These are phyloP conservation scores for Fomitopsis betulina DNA, from an alignment of 1,284 basidiomycete genomes.

Conservation along the genomic window DNA sequence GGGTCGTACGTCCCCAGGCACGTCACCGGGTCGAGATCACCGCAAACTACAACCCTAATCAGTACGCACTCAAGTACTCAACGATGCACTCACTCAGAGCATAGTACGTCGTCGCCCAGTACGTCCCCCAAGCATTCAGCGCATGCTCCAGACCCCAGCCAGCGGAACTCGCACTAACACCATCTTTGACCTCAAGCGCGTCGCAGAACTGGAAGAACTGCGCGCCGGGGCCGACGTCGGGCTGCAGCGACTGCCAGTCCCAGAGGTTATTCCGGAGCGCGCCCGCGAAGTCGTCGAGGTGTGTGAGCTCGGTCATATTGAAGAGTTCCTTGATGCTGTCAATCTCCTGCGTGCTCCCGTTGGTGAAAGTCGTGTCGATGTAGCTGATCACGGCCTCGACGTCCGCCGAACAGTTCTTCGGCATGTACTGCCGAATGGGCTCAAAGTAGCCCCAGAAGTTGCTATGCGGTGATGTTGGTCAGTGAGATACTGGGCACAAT, in stretches of 20 bases:
- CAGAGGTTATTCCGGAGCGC: conserved; percentile 51
- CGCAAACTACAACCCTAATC: conserved; percentile 37
- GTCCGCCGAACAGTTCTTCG: conserved; percentile 68
- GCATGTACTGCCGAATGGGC: conserved; percentile 65
- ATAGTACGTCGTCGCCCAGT: conserved; percentile 46
- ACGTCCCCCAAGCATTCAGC: conserved; percentile 55
- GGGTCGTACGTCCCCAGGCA: conserved; percentile 58
- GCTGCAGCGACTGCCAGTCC: conserved; percentile 55
- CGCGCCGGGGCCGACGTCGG: conserved; percentile 33
- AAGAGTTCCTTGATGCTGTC: conserved; percentile 50
- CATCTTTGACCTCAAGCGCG: conserved; percentile 65
- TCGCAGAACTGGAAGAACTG: conserved; percentile 68
- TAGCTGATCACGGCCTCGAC: conserved; percentile 60
- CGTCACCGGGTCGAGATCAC: conserved; percentile 35
- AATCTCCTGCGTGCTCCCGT: conserved; percentile 40
- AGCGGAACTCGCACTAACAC: conserved; percentile 42
- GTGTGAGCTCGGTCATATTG: conserved; percentile 51
- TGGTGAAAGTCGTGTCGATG: conserved; percentile 52
- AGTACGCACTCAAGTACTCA: neutral
- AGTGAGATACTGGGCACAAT: neutral
- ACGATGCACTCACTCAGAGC: conserved; percentile 29
- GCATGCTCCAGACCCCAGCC: conserved; percentile 68
- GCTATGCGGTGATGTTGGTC: conserved; percentile 9
- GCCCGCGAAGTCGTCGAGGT: conserved; percentile 64
- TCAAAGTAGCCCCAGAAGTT: conserved; percentile 72